Evolutionary conservation across 116 monocot species (phyloP).

Genomic region (Zostera marina): DNA sequence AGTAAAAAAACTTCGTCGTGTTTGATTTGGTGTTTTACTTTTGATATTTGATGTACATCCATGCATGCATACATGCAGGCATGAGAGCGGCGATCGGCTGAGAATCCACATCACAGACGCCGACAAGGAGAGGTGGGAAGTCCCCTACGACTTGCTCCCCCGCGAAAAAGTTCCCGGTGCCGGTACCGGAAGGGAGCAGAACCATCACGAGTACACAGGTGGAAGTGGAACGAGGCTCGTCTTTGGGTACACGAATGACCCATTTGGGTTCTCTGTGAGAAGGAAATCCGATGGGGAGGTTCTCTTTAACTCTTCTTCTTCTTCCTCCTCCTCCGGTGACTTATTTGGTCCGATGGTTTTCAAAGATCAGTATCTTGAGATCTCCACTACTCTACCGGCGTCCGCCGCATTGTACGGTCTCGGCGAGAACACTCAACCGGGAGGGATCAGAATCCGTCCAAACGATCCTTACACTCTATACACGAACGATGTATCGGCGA

Average conservation of each 20-base stretch:
- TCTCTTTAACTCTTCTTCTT: constrained; percentile 50
- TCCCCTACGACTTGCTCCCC: constrained; percentile 79
- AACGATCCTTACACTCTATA: constrained; percentile 94
- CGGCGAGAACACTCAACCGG: constrained; percentile 91
- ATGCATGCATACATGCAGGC: constrained; percentile 19
- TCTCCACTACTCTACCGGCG: constrained; percentile 56
- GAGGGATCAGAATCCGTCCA: constrained; percentile 60
- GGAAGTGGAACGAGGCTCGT: constrained; percentile 40
- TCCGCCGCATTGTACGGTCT: constrained; percentile 68
- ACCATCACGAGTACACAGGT: constrained; percentile 21
- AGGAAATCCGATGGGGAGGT: constrained; percentile 50
- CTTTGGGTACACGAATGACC: constrained; percentile 62
- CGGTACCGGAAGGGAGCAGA: constrained; percentile 3
- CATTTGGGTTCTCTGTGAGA: constrained; percentile 59
- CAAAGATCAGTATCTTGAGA: constrained; percentile 94
- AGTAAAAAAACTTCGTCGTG: too few species aligned
- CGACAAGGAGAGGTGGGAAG: constrained; percentile 74
- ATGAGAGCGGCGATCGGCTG: constrained; percentile 50
- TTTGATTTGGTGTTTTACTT: too few species aligned
- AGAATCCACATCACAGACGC: constrained; percentile 88
- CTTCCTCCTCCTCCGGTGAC: constrained; percentile 5
- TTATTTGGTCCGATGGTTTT: constrained; percentile 41
- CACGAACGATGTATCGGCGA: constrained; percentile 86
- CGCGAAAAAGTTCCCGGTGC: constrained; percentile 37
- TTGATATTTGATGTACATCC: too few species aligned